Conservation (phyloP, 345 rosid species). For the Lepidium sativum region DNA sequence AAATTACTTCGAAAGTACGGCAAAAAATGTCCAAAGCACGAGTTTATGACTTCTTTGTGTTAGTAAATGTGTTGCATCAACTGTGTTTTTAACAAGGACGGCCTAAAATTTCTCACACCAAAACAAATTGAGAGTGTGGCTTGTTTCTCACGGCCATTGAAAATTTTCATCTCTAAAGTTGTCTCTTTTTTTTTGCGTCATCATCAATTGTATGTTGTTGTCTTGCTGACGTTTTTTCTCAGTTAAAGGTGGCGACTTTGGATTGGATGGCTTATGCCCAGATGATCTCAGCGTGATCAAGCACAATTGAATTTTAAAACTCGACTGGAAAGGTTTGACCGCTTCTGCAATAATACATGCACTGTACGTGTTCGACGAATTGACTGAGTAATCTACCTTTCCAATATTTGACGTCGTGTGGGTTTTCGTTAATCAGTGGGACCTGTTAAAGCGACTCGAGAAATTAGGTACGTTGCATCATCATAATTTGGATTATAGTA, state of each 20-base stretch:
- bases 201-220: background rate
- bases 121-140: background rate
- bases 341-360: background rate
- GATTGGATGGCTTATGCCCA: background rate
- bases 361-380: slow-evolving; percentile 16
- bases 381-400: background rate
- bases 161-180: background rate
- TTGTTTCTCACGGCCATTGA: background rate
- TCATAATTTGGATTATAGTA: background rate
- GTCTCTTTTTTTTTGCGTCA: background rate
- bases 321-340: background rate
- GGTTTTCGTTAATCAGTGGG: background rate
- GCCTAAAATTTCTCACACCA: background rate
- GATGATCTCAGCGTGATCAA: slow-evolving; percentile 7
- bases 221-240: background rate
- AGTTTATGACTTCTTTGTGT: background rate
- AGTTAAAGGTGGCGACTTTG: background rate
- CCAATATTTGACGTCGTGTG: background rate
- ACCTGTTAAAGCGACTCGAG: background rate
- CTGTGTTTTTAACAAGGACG: background rate
- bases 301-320: background rate
- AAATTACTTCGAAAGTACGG: background rate
- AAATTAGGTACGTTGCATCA: background rate
- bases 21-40: background rate
- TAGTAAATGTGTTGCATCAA: background rate